Percentiles rank a stretch among this genome's conserved stretches.
Evolutionary conservation across 331 rosid species (phyloP).

Genomic region (Quercus lobata): DNA sequence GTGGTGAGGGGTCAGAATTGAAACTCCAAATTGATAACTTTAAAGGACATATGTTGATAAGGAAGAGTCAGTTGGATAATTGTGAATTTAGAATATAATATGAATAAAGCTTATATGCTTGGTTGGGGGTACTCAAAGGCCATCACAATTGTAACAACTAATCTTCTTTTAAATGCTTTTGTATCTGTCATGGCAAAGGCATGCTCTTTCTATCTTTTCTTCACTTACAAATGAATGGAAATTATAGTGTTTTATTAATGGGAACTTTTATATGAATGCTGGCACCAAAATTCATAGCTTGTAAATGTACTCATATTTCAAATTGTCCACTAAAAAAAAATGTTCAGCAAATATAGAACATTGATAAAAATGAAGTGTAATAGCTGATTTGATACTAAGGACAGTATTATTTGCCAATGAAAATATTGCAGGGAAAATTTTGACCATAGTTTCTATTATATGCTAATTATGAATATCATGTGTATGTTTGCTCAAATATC

Average conservation of each 20-base stretch:
- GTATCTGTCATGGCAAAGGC: not conserved
- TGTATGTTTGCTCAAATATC: no score
- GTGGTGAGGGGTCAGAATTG: not conserved
- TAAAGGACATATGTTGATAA: not conserved
- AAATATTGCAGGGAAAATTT: no score
- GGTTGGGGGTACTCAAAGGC: not conserved
- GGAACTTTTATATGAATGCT: not conserved
- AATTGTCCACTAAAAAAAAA: conserved; percentile 20
- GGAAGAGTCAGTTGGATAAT: not conserved
- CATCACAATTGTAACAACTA: not conserved
- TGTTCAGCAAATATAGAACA: no score
- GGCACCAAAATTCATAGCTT: conserved; percentile 60
- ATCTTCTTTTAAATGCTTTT: not conserved
- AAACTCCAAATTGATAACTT: not conserved
- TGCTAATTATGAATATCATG: no score
- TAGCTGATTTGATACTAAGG: no score
- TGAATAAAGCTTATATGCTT: not conserved
- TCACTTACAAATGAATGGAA: no score
- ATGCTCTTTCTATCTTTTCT: no score
- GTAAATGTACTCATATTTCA: conserved; percentile 28
- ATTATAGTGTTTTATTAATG: not conserved
- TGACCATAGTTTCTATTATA: no score
- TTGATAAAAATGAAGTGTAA: no score
- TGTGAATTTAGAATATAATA: not conserved
- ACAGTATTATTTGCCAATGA: no score